phyloP scores from a whole-genome alignment of 1,139 yeast species.

The Kazachstania sp. region DNA sequence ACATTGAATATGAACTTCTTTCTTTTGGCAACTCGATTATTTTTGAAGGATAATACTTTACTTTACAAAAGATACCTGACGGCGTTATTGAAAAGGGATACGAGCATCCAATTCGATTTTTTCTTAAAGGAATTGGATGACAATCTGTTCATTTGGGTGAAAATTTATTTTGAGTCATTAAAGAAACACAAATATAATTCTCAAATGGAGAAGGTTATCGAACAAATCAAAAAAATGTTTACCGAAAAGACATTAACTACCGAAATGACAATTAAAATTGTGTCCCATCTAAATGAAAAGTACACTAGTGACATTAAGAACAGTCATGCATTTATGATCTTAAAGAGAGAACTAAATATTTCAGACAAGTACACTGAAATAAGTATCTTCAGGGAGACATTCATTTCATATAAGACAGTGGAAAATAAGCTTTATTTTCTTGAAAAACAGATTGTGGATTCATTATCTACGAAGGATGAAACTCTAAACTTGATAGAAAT shows the following conservation, averaged over 20 bases:
- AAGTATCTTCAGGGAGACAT: conserved; percentile 20
- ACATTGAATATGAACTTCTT: conserved; percentile 19
- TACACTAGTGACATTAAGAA: conserved; percentile 19
- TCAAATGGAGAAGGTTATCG: conserved; percentile 11
- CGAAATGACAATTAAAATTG: conserved; percentile 6
- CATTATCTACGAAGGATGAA: background rate
- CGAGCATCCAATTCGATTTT: conserved; percentile 5
- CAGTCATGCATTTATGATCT: conserved; percentile 15
- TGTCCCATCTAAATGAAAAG: conserved; percentile 16
- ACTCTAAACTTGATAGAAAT: conserved; percentile 2
- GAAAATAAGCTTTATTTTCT: conserved; percentile 2
- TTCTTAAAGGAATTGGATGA: conserved; percentile 3
- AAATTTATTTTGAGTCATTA: conserved; percentile 12
- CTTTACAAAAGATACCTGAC: conserved; percentile 11
- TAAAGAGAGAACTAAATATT: conserved; percentile 24
- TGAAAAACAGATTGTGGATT: background rate
- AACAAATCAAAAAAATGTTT: conserved; percentile 8
- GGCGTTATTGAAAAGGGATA: conserved; percentile 14
- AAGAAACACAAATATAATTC: conserved; percentile 10
- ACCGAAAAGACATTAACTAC: background rate
- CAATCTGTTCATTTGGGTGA: conserved; percentile 6
- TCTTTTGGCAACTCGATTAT: conserved; percentile 10
- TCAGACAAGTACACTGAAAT: conserved; percentile 24
- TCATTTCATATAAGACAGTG: conserved; percentile 4
- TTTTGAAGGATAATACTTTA: conserved; percentile 11